Conservation (phyloP, 768 basidiomycete species). For the Rhizopogon rudus region DNA sequence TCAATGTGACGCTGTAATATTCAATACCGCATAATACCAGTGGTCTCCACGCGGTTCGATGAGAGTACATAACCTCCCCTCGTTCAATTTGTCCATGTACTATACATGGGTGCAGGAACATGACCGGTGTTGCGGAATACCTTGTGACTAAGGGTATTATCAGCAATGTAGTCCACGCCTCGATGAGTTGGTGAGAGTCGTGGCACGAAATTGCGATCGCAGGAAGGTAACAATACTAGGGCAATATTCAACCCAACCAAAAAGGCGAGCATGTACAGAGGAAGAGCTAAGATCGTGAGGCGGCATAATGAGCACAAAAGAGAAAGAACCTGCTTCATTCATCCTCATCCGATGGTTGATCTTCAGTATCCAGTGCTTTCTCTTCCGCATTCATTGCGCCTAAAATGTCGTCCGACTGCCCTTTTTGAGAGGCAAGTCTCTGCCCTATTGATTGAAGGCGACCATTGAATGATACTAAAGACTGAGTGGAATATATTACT, state of each 20-base stretch:
- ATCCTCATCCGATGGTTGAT: conserved; percentile 57
- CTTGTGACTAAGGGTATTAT: not conserved
- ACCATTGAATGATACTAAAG: conserved; percentile 2
- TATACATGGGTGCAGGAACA: not conserved
- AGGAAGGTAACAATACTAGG: not conserved
- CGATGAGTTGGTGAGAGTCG: not conserved
- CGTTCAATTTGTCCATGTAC: not conserved
- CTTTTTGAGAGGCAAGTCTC: conserved; percentile 74
- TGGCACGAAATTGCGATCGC: not conserved
- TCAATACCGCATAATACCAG: no score
- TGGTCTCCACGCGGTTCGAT: no score
- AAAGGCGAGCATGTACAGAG: not conserved
- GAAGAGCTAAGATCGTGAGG: not conserved
- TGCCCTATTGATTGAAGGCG: conserved; percentile 48
- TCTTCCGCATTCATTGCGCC: conserved; percentile 83
- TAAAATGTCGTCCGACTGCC: conserved; percentile 71
- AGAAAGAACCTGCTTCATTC: conserved; percentile 30
- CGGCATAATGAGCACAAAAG: not conserved
- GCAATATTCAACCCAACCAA: not conserved
- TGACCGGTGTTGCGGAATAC: not conserved
- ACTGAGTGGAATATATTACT: conserved; percentile 26
- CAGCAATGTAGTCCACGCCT: not conserved
- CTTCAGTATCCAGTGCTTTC: conserved; percentile 46
- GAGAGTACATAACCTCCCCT: not conserved
- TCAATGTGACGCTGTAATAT: no score